phyloP scores from a whole-genome alignment of 2,329 filamentous ascomycete genomes.

The Cordyceps militaris region DNA sequence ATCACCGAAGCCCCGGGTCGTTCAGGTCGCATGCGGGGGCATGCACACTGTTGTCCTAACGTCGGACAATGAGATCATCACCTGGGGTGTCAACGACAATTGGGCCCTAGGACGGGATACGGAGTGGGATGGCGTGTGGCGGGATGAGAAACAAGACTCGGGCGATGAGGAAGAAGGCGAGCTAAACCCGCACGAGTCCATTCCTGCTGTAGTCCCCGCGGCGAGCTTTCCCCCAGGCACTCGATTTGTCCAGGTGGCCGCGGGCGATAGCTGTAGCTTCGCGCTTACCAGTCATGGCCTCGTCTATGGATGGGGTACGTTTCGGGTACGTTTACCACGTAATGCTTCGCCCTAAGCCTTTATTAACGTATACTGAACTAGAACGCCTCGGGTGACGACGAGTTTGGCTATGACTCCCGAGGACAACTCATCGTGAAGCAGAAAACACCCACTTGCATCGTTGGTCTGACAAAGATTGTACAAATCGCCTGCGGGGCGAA shows the following conservation, averaged over 20 bases:
- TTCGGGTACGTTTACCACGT: conserved; percentile 43
- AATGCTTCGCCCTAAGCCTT: neutral
- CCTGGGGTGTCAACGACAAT: conserved; percentile 78
- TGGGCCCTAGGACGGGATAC: conserved; percentile 65
- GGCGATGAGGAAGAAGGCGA: conserved; percentile 40
- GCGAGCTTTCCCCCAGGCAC: conserved; percentile 48
- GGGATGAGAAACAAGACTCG: conserved; percentile 30
- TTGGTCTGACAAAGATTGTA: conserved; percentile 51
- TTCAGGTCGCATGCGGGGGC: conserved; percentile 63
- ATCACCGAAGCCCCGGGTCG: conserved; percentile 31
- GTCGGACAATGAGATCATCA: conserved; percentile 66
- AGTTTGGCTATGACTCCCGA: conserved; percentile 39
- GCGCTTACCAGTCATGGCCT: conserved; percentile 60
- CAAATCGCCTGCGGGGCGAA: conserved; percentile 57
- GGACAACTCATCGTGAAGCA: conserved; percentile 38
- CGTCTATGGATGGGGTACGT: conserved; percentile 73
- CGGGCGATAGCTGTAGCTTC: conserved; percentile 63
- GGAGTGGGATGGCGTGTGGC: conserved; percentile 46
- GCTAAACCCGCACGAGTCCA: conserved; percentile 60
- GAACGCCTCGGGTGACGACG: conserved; percentile 30
- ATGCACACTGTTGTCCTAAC: conserved; percentile 72
- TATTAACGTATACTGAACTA: neutral
- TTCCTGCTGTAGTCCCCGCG: conserved; percentile 50
- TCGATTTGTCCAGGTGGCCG: conserved; percentile 50
- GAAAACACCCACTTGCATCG: conserved; percentile 38